Evolutionary conservation across 2,329 filamentous ascomycete species (phyloP), one percentile per base, ranked within the genome.

Genomic region (Penicillium sclerotiorum): DNA sequence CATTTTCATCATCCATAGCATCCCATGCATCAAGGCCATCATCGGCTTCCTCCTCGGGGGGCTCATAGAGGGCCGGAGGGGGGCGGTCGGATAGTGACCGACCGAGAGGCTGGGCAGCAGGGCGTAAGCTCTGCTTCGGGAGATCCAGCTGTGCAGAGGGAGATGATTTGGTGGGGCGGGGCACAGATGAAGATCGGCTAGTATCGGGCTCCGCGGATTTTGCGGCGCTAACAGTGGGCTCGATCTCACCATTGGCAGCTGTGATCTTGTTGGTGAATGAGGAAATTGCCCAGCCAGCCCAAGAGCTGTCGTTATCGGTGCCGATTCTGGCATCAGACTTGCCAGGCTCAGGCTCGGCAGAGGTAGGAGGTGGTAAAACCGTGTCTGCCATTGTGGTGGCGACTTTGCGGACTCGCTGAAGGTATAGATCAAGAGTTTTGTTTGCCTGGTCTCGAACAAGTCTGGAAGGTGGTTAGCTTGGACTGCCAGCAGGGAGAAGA

Each of bases 241-340:
- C 80, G 56, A 99, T 99, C 49, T 96, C 88, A 15, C 94, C 94
- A 8, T 88, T 88, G 0, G 90, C 91, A 0, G 88, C 75, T 1
- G 90, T 86, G 11, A 97, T 70, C 64, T 96, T 96, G 72, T 97
- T 97, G 2, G 94, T 97, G 67, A 99, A 99, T 1, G 91, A 96
- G 0, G 94, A 97, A 47, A 99, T 96, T 1, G 94, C 94, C 94
- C 94, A 99, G 11, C 94, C 94, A 1, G 94, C 85, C 94, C 94
- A 97, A 2, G 85, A 85, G 18, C 80, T 77, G 46, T 86, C 80
- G 32, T 80, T 82, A 52, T 90, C 88, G 1, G 90, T 94, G 55
- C 87, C 86, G 79, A 95, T 94, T 27, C 90, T 83, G 1, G 89
- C 87, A 1, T 82, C 80, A 17, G 72, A 66, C 33, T 74, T 69